Evolutionary conservation across 192 early-diverging fungal species (phyloP), one percentile per base, ranked within the genome.

Genomic region (Mortierella alpina): DNA sequence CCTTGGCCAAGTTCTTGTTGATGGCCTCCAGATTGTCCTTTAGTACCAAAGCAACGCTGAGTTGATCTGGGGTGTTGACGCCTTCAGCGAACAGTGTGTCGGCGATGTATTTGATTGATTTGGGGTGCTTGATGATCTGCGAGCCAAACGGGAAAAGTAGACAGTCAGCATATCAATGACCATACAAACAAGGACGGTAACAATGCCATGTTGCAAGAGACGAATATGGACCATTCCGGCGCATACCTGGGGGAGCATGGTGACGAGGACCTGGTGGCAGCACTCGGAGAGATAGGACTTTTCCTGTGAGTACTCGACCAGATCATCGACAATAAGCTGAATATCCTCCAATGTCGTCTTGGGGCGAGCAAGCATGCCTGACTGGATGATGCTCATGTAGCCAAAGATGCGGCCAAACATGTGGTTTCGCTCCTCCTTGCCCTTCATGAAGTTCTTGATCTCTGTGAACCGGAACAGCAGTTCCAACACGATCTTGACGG

Each of bases 341-440:
- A 94, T 82, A 67, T 98, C 96, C 23, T 93, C 89, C 15, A 82
- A 40, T 2, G 90, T 91, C 40, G 95, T 94, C 0, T 73, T 72
- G 5, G 84, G 51, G n/a, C 93, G 86, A 20, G 82, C 68, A 2
- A 97, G 59, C 53, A 96, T 88, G 11, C 93, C 94, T 17, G 96
- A 92, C 60, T 92, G 88, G 40, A 94, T 88, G 40, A 98, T 89
- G 40, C 93, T 90, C 87, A 93, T 90, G 60, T 91, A 76, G 12
- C 96, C 95, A 88, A 99, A 97, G 65, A 98, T 86, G 57, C 96
- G 91, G 52, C 95, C 97, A 81, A 98, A 96, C 66, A 91, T 85
- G 81, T 93, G 91, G 73, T 98, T 95, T 49, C 93, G 87, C 73
- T 92, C 91, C 83, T 99, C 98, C 77, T 80, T 80, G 65, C 92